phyloP scores from a whole-genome alignment of 2,329 filamentous ascomycete species.

The Corinectria fuckeliana region DNA sequence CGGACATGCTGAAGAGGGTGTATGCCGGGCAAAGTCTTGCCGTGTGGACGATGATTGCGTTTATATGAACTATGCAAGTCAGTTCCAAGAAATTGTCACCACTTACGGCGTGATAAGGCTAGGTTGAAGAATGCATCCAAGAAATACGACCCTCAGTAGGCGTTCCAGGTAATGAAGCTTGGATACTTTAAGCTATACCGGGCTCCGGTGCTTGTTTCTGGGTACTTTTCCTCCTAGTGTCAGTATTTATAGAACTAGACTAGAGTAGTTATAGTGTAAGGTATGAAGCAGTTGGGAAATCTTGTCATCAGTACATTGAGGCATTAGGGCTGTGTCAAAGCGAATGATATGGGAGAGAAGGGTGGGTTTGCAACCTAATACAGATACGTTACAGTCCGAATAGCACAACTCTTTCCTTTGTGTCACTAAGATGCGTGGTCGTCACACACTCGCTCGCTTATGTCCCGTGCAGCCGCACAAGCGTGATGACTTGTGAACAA shows the following conservation, averaged over 20 bases:
- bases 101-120: constrained; percentile 50
- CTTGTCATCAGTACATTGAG: too few species aligned
- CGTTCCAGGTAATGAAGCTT: constrained; percentile 46
- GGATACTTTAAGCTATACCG: constrained; percentile 49
- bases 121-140: constrained; percentile 39
- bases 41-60: constrained; percentile 46
- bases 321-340: too few species aligned
- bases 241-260: too few species aligned
- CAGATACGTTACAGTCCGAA: too few species aligned
- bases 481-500: neutral
- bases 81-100: constrained; percentile 47
- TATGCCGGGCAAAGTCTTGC: constrained; percentile 37
- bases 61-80: constrained; percentile 55
- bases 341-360: too few species aligned
- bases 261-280: too few species aligned
- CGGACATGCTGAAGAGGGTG: constrained; percentile 4
- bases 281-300: too few species aligned
- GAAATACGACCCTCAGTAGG: constrained; percentile 47
- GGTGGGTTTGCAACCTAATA: too few species aligned
- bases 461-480: neutral
- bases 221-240: constrained; percentile 6
- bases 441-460: neutral
- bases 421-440: neutral
- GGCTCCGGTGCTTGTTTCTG: constrained; percentile 10
- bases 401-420: too few species aligned